Conservation (phyloP, 2,329 filamentous ascomycete genomes). For the Acarospora socialis region DNA sequence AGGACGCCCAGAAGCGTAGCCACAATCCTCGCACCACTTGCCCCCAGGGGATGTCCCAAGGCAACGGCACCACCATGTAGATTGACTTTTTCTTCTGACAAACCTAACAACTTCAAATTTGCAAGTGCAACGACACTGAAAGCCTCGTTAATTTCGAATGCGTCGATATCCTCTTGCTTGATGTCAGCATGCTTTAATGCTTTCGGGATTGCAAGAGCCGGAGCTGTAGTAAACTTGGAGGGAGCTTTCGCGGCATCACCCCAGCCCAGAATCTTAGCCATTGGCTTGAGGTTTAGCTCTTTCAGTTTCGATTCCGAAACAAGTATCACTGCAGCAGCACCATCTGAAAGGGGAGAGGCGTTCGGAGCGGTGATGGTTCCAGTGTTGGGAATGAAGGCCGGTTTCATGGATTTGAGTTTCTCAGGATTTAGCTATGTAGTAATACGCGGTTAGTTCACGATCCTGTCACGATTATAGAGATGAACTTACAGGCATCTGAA, state of each 20-base stretch:
- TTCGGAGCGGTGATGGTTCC: slow-evolving; percentile 94
- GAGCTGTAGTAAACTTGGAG: slow-evolving; percentile 89
- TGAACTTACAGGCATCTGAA: slow-evolving; percentile 6
- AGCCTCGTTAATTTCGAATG: slow-evolving; percentile 98
- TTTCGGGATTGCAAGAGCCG: slow-evolving; percentile 89
- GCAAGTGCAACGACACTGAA: slow-evolving; percentile 94
- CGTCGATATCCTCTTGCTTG: slow-evolving; percentile 63
- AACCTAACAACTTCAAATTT: slow-evolving; percentile 79
- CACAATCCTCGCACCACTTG: slow-evolving; percentile 84
- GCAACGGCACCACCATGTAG: slow-evolving; percentile 90
- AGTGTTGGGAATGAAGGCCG: slow-evolving; percentile 58
- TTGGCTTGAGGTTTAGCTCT: slow-evolving; percentile 76
- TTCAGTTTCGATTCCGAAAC: slow-evolving; percentile 90
- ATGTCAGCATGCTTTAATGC: slow-evolving; percentile 89
- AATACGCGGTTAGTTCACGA: background rate
- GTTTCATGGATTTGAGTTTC: slow-evolving; percentile 73
- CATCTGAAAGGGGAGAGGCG: slow-evolving; percentile 90
- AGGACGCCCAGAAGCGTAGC: slow-evolving; percentile 81
- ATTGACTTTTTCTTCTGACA: slow-evolving; percentile 80
- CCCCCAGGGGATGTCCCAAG: slow-evolving; percentile 87
- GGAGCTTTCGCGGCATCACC: slow-evolving; percentile 84
- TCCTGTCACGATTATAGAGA: background rate
- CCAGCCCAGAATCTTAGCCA: slow-evolving; percentile 96
- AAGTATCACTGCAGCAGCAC: slow-evolving; percentile 80
- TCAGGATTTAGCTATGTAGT: slow-evolving; percentile 50